Base-by-base conservation (phyloP, 331 rosid genomes). In the Quercus tomentella region DNA sequence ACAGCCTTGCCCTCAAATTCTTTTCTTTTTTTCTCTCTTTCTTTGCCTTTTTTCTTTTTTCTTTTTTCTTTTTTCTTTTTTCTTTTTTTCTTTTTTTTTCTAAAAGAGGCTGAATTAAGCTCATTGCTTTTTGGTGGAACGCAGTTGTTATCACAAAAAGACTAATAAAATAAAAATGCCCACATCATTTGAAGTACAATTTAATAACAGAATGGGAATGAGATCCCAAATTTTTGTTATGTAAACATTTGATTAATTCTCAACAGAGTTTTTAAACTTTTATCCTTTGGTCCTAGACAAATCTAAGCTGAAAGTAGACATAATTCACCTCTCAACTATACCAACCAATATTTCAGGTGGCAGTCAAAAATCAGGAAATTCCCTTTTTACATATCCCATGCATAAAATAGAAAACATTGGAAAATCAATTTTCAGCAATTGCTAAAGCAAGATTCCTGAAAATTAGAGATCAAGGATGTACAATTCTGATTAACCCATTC, bases 401-500 rank as follows among this genome's bases (percentile, higher is more conserved):
- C 88, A 75, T 85, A 77, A 26, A 86, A 80, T 77, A 88, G 79
- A 77, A 83, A 81, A 80, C 81, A 81, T 77, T 62, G 77, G 78
- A 87, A 85, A 82, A 84, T 81, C 76, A 81, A 80, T 58, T 85
- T 88, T 84, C 80, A 82, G 82, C 84, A 91, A 84, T 81, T 76
- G 77, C 79, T 72, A 76, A 82, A 85, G 78, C 78, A 83, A 72
- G 71, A 73, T 73, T 83, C 91, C 90, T 77, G 84, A 85, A 86
- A 86, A 83, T 88, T 82, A 79, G 82, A 87, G 80, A 81, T 81
- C 74, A 77, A 80, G 75, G 87, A 81, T 94, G 94, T 92, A 92
- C 97, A 94, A 86, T 76, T 89, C 91, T 75, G 88, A 87, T 81
- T 76, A 83, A 82, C 83, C 86, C 94, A 76, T 82, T 85, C 91